Evolutionary conservation across 768 basidiomycete species (phyloP).

Genomic region (Rossbeevera mucosa): DNA sequence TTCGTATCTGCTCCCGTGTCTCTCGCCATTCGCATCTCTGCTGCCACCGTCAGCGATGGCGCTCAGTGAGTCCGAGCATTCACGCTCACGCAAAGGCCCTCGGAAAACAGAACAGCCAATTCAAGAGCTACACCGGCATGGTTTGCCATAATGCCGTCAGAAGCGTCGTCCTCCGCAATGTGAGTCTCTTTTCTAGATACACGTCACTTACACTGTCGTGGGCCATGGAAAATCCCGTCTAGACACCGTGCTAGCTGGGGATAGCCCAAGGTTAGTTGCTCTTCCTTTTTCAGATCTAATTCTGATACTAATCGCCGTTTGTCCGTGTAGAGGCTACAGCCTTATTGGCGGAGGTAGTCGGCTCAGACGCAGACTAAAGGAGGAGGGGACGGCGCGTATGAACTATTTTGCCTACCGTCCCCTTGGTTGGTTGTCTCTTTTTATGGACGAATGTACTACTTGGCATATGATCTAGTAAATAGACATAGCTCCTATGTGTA

Average conservation of each 20-base stretch:
- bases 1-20: conserved; percentile 87
- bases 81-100: conserved; percentile 68
- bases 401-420: no score
- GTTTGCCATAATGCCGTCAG: conserved; percentile 92
- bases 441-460: no score
- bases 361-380: no score
- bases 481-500: no score
- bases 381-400: no score
- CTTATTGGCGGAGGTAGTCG: no score
- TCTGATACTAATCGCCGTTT: conserved; percentile 69
- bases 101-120: conserved; percentile 72
- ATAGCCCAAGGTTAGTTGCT: conserved; percentile 83
- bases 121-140: conserved; percentile 97
- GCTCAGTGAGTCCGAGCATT: conserved; percentile 84
- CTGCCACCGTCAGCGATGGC: conserved; percentile 58
- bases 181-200: conserved; percentile 31
- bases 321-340: no score
- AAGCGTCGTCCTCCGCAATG: conserved; percentile 91
- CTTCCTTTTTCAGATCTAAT: conserved; percentile 10
- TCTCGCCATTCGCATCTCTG: conserved; percentile 65
- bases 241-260: conserved; percentile 98
- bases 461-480: no score
- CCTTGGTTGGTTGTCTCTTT: no score
- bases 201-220: conserved; percentile 25
- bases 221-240: conserved; percentile 93